Base-by-base conservation (phyloP, 78 protist genomes). In the Dictyostelium brefeldianum region DNA sequence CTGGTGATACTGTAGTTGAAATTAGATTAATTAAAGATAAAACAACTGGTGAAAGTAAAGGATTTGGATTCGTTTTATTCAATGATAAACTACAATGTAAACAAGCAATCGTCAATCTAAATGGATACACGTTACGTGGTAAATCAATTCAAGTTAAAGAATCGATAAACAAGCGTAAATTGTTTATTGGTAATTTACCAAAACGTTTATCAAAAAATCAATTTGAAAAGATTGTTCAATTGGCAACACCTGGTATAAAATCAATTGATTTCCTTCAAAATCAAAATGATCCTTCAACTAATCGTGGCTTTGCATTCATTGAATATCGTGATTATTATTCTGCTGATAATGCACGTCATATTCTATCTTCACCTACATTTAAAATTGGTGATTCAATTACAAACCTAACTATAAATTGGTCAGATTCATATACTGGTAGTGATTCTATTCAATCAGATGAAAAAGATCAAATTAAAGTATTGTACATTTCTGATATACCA, bases 101-200 rank as follows among this genome's bases (percentile, higher is more conserved):
- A 25, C 4, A 5, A 17, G 92, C 78, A 4, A 71, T 84, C 7
- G 56, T 51, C 4, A 69, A 83, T 20, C 6, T 67, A 12, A 47
- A 59, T 36, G 78, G 78, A 50, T 59, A n/a, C n/a, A 41, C 50
- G 5, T n/a, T 84, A 8, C 74, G 74, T 62, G 92, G 92, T 15
- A 84, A 75, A 46, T 14, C 17, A 11, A 67, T 84, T 25, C 31
- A 71, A 14, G 92, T 84, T 4, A 84, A 75, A 47, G 36, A 25
- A 12, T 84, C 92, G 0, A 82, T 74, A 29, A 84, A 75, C 20
- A 71, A 56, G 41, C 57, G 82, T 59, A 84, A 84, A 46, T 11
- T 84, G 25, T 84, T 84, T 27, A 20, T 84, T 50, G 92, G 92
- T 43, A 74, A 74, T 48, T 70, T 84, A n/a, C 92, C 92, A 56